Evolutionary conservation across 768 basidiomycete genomes (phyloP).

Genomic region (Suillus americanus): DNA sequence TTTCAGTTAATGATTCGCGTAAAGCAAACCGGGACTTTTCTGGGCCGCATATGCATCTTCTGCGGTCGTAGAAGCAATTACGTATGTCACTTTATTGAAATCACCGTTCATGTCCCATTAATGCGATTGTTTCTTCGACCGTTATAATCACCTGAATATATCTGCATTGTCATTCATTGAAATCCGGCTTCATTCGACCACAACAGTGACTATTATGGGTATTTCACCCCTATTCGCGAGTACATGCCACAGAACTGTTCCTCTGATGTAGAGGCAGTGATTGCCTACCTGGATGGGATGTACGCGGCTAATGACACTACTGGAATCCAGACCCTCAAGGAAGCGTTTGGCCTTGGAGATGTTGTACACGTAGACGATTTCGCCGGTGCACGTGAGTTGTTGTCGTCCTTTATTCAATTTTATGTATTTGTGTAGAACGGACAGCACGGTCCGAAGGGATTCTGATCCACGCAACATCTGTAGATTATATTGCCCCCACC

Average conservation of each 20-base stretch:
- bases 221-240: slow-evolving; percentile 69
- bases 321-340: slow-evolving; percentile 55
- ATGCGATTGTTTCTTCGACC: not conserved
- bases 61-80: slow-evolving; percentile 45
- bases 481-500: not conserved
- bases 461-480: not conserved
- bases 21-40: slow-evolving; percentile 40
- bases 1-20: not conserved
- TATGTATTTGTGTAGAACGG: not conserved
- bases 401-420: not conserved
- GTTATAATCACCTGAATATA: not conserved
- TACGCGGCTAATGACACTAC: slow-evolving; percentile 43
- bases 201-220: slow-evolving; percentile 35
- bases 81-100: slow-evolving; percentile 26
- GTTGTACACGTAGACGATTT: slow-evolving; percentile 67
- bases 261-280: slow-evolving; percentile 64
- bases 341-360: slow-evolving; percentile 54
- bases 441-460: not conserved
- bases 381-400: slow-evolving; percentile 49
- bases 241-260: slow-evolving; percentile 75
- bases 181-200: not conserved
- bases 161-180: not conserved
- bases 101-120: not conserved
- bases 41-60: slow-evolving; percentile 46
- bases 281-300: slow-evolving; percentile 58